Evolutionary conservation across 2,329 filamentous ascomycete genomes (phyloP).

Genomic region (Xylaria sp.): DNA sequence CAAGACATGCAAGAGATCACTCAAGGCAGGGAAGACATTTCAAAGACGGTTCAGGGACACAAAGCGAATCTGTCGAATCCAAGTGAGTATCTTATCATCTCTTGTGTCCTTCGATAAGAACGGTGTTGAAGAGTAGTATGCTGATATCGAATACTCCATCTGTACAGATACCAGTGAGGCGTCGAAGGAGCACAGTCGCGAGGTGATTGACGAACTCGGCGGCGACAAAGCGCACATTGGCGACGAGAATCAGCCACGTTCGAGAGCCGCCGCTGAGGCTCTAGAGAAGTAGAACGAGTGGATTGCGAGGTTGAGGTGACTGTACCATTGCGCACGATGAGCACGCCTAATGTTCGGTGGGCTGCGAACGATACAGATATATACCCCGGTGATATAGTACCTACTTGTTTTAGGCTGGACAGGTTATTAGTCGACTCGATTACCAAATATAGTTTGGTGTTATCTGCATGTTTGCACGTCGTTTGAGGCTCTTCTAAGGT

Average conservation of each 20-base stretch:
- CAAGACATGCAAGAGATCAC: constrained; percentile 50
- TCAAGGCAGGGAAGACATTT: constrained; percentile 39
- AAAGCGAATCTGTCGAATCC: constrained; percentile 56
- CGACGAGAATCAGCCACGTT: constrained; percentile 48
- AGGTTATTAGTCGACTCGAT: no score
- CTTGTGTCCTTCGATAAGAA: background rate
- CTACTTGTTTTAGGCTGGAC: no score
- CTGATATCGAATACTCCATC: background rate
- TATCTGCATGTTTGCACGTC: no score
- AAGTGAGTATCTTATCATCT: constrained; percentile 41
- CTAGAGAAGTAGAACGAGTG: constrained; percentile 46
- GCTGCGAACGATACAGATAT: background rate
- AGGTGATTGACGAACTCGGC: constrained; percentile 49
- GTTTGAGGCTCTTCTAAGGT: no score
- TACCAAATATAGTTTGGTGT: no score
- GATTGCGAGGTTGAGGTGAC: constrained; percentile 28
- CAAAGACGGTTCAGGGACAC: constrained; percentile 44
- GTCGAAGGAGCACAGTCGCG: constrained; percentile 51
- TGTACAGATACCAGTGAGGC: constrained; percentile 49
- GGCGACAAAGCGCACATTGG: constrained; percentile 52
- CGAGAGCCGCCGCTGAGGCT: constrained; percentile 48
- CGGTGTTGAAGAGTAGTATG: no score
- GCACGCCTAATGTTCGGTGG: background rate
- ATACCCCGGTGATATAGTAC: no score
- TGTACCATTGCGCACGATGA: background rate